Percentiles rank a stretch among this genome's conserved stretches.
phyloP scores from a whole-genome alignment of 1,284 basidiomycete genomes.

The Hemileia vastatrix region DNA sequence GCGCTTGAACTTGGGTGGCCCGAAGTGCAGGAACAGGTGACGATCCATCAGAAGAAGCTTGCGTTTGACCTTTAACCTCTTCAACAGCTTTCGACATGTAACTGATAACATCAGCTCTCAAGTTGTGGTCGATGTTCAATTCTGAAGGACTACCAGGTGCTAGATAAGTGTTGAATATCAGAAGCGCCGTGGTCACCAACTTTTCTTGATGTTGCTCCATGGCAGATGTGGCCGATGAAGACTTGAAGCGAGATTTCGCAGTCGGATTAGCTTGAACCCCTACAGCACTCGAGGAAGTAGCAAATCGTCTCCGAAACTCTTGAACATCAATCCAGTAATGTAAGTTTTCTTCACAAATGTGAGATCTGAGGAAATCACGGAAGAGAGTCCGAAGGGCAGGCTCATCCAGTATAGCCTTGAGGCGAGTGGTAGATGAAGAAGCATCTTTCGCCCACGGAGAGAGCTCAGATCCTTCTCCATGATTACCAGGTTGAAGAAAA shows the following conservation, averaged over 20 bases:
- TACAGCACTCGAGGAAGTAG: slow-evolving; percentile 81
- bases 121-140: slow-evolving; percentile 93
- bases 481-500: slow-evolving; percentile 25
- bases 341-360: slow-evolving; percentile 97
- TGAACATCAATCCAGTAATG: slow-evolving; percentile 94
- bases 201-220: slow-evolving; percentile 98
- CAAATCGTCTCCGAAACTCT: slow-evolving; percentile 92
- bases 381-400: slow-evolving; percentile 79
- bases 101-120: slow-evolving; percentile 83
- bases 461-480: slow-evolving; percentile 49
- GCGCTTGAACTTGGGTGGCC: slow-evolving; percentile 84
- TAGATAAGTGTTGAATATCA: slow-evolving; percentile 89
- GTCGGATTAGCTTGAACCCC: slow-evolving; percentile 49
- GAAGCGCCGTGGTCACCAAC: slow-evolving; percentile 83
- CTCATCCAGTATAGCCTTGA: slow-evolving; percentile 87
- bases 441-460: slow-evolving; percentile 59
- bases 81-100: slow-evolving; percentile 60
- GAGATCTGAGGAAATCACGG: slow-evolving; percentile 82
- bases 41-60: slow-evolving; percentile 45
- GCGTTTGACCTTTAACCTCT: slow-evolving; percentile 6
- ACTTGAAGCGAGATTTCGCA: too few species aligned
- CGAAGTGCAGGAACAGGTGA: slow-evolving; percentile 46
- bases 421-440: slow-evolving; percentile 64
- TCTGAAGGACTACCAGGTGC: slow-evolving; percentile 90
- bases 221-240: slow-evolving; percentile 47